Evolutionary conservation across 495 filamentous ascomycete genomes (phyloP), one percentile per base, ranked within the genome.

Genomic region (Aspergillus kassunensis): DNA sequence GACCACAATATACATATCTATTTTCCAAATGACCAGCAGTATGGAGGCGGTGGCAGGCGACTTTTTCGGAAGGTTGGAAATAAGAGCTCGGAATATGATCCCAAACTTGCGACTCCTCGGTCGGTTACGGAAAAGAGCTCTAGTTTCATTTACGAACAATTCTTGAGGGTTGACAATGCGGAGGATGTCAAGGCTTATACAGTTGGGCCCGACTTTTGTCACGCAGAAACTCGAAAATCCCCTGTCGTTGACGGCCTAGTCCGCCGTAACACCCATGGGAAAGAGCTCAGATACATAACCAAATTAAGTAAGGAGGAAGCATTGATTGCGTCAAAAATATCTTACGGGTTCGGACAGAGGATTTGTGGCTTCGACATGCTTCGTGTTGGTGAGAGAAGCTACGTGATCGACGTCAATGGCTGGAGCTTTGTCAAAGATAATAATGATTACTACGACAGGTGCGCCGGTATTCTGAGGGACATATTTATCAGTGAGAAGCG

Each of bases 341-440:
- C 90, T 13, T 87, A 85, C 49, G 86, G 89, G 2, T 99, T 99
- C 69, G 95, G 91, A 6, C 93, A 99, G 67, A 74, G 88, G 33
- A 91, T 99, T 12, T 99, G 93, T 65, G 93, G 93, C 4, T 99
- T 99, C 63, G 93, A 99, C 65, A 79, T 99, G 60, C 80, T 99
- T 46, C 85, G 93, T 15, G 87, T 89, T 2, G 84, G 80, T 21
- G 88, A 89, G 13, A 90, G 86, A 68, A 97, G 92, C 66, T 97
- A 89, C 69, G 93, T 99, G 12, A 97, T 99, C 54, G 93, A 99
- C 63, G 95, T 99, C 53, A 99, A 99, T 67, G 93, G 93, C 15
- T 99, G 93, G 93, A 97, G 92, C 61, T 99, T 99, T 63, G 93
- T 99, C 62, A 99, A 99, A 68, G 93, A 99, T 68, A 99, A 99